Base-by-base conservation (phyloP, 768 basidiomycete species). In the Fomitopsis pulvina region DNA sequence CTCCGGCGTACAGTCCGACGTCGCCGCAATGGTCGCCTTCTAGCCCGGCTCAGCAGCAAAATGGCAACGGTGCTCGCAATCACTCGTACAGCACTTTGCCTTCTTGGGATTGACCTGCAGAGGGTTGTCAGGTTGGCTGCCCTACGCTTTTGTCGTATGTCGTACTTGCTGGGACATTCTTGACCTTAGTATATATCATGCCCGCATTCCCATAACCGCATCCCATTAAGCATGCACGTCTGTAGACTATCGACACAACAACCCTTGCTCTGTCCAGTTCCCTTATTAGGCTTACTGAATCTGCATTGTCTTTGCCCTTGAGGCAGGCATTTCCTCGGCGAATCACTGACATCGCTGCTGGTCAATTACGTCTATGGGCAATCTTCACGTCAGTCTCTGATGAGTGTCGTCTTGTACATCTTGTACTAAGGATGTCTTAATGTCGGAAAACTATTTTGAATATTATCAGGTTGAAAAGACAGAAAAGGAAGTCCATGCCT, bases 21-120 rank as follows among this genome's bases (percentile, higher is more conserved):
- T 91, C 87, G 16, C 88, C 87, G n/a, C 72, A 76, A 41, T 88
- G 85, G 85, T 87, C 87, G 6, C 86, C 87, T 7, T 80, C 85
- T 30, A 89, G 85, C 55, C 87, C 87, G n/a, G 75, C 83, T 4
- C 80, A 83, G 60, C 68, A 74, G 24, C 68, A 69, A 57, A 68
- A 71, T 40, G 56, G 63, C 22, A 59, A 63, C 14, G 57, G 64
- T 25, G 58, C 57, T 34, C 73, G 72, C 47, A 61, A 59, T 37
- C 68, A 73, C 51, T 67, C 73, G 3, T 77, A 77, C 61, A 70
- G 63, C 50, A 70, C 73, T 11, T 75, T 73, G 22, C 76, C 76
- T n/a, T 78, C 76, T 4, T 77, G 76, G 76, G 75, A 77, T 54
- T 77, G 50, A 58, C 25, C 25, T 29, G 18, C 40, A 10, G 39